Conservation (phyloP, 371 early-diverging fungal species). For the Mycotypha africana region DNA sequence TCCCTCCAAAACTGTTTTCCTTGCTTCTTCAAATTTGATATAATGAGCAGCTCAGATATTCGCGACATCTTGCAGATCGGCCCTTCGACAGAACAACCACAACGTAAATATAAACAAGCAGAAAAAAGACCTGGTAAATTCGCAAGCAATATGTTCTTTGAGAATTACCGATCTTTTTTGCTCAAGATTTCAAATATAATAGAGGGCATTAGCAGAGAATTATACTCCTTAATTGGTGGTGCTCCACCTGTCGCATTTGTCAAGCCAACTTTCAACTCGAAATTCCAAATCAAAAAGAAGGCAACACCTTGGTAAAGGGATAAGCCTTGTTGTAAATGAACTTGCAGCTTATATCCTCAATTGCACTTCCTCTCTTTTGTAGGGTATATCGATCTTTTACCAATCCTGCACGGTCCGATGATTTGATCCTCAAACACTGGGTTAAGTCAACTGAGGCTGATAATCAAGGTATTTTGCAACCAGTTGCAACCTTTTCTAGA, state of each 20-base stretch:
- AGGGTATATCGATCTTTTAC: slow-evolving; percentile 73
- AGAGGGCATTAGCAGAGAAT: slow-evolving; percentile 66
- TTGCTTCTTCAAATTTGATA: too few relatives aligned
- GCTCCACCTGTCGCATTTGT: slow-evolving; percentile 61
- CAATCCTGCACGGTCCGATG: slow-evolving; percentile 76
- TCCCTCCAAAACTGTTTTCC: too few relatives aligned
- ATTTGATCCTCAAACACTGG: slow-evolving; percentile 73
- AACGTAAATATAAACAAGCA: slow-evolving; percentile 23
- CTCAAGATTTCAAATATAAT: not conserved
- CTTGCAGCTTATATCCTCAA: too few relatives aligned
- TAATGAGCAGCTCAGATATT: slow-evolving; percentile 57
- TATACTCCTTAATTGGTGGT: slow-evolving; percentile 66
- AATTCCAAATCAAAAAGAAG: slow-evolving; percentile 61
- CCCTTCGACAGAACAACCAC: slow-evolving; percentile 32
- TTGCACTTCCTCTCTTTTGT: too few relatives aligned
- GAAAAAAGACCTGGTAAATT: slow-evolving; percentile 52
- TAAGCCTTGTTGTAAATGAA: too few relatives aligned
- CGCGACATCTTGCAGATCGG: slow-evolving; percentile 60
- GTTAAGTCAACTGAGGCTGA: slow-evolving; percentile 43
- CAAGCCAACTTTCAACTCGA: slow-evolving; percentile 65
- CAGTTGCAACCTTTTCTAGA: not conserved
- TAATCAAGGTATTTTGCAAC: slow-evolving; percentile 15
- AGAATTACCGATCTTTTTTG: not conserved
- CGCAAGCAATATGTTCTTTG: too few relatives aligned
- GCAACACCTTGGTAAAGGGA: slow-evolving; percentile 61